Evolutionary conservation across 768 basidiomycete genomes (phyloP).

Genomic region (Amanita exitialis): DNA sequence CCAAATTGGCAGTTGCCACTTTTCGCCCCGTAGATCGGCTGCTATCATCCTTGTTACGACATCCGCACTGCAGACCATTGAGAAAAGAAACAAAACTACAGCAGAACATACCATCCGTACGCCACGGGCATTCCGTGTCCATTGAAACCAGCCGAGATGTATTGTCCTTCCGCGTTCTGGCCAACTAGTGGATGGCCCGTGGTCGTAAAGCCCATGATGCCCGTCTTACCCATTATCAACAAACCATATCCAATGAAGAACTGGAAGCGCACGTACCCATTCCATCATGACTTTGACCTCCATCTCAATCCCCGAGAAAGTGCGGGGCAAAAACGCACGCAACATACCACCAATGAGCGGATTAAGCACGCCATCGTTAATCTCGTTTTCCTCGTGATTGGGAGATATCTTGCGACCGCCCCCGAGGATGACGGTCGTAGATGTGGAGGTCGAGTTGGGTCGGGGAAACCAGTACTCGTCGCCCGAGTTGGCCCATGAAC

Average conservation of each 20-base stretch:
- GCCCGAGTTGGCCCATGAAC: slow-evolving; percentile 42
- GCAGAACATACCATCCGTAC: slow-evolving; percentile 49
- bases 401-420: slow-evolving; percentile 44
- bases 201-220: slow-evolving; percentile 71
- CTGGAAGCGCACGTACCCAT: slow-evolving; percentile 45
- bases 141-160: slow-evolving; percentile 60
- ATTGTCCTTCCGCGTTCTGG: slow-evolving; percentile 45
- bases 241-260: not conserved
- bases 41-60: slow-evolving; percentile 48
- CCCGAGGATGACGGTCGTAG: slow-evolving; percentile 63
- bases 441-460: slow-evolving; percentile 16
- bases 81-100: not conserved
- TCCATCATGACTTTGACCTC: slow-evolving; percentile 54
- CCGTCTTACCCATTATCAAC: slow-evolving; percentile 40
- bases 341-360: slow-evolving; percentile 35
- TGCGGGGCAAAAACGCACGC: slow-evolving; percentile 45
- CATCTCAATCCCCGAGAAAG: slow-evolving; percentile 47
- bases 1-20: slow-evolving; percentile 52
- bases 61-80: slow-evolving; percentile 38
- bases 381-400: slow-evolving; percentile 36
- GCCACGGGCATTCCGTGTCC: slow-evolving; percentile 80
- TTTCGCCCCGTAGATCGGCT: slow-evolving; percentile 30
- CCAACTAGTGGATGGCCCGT: slow-evolving; percentile 59
- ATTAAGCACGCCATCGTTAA: slow-evolving; percentile 52
- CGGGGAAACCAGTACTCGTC: slow-evolving; percentile 84